A percentile compares a stretch with the other conserved stretches of the same genome.
Evolutionary conservation across 148 eudicot species (phyloP).

Genomic region (Chenopodium formosanum): DNA sequence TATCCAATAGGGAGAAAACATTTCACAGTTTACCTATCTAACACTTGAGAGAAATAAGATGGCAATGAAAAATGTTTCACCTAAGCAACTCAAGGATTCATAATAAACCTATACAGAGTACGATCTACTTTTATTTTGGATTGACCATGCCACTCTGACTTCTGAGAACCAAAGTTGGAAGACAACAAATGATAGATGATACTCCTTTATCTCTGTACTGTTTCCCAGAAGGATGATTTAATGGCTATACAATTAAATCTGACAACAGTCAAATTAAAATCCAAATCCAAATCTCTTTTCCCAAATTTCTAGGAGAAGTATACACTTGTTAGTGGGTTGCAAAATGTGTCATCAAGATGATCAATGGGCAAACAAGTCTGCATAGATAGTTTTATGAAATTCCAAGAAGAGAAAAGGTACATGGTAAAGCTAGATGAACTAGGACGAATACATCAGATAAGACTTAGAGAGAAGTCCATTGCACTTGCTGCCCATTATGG

Average conservation of each 20-base stretch:
- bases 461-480: not conserved
- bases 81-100: too few species aligned
- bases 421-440: not conserved
- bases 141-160: not conserved
- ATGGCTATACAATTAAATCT: not conserved
- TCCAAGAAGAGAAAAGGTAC: not conserved
- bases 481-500: not conserved
- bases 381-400: not conserved
- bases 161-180: not conserved
- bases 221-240: not conserved
- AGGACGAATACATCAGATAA: not conserved
- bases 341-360: not conserved
- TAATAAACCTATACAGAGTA: too few species aligned
- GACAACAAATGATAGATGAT: not conserved
- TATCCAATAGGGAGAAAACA: too few species aligned
- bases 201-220: not conserved
- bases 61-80: too few species aligned
- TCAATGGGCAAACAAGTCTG: not conserved
- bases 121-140: not conserved
- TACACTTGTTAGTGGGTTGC: not conserved
- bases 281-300: not conserved
- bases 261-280: not conserved
- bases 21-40: too few species aligned
- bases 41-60: too few species aligned
- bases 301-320: not conserved